These are phyloP conservation scores for Cystobasidium pallidum DNA, from an alignment of 1,284 basidiomycete species.

Conservation along the genomic window DNA sequence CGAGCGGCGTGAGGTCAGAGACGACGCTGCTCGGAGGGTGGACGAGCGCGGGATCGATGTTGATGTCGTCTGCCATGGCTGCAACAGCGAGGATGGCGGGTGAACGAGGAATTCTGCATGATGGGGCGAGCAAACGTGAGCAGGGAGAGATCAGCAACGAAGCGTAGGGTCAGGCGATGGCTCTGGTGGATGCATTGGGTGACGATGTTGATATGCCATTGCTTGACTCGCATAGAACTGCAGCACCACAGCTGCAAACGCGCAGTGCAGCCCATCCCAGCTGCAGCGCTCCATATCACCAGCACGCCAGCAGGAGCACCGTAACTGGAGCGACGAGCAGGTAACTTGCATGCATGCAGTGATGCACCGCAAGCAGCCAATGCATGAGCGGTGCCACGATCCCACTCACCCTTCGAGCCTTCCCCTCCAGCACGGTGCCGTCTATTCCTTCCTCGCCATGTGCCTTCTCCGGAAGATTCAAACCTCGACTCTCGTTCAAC, in stretches of 20 bases:
- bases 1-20: conserved; percentile 23
- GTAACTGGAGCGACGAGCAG: too few species aligned
- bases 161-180: neutral
- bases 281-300: too few species aligned
- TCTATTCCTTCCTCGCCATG: conserved; percentile 21
- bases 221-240: neutral
- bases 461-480: conserved; percentile 11
- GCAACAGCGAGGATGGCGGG: neutral
- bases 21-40: conserved; percentile 18
- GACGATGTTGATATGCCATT: neutral
- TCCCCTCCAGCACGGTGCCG: neutral
- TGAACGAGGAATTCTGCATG: neutral
- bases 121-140: neutral
- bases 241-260: too few species aligned
- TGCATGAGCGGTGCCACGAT: neutral
- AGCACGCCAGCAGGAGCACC: too few species aligned
- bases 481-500: neutral
- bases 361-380: neutral
- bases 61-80: conserved; percentile 20
- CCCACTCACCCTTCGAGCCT: conserved; percentile 15
- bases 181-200: neutral
- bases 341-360: neutral
- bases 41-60: conserved; percentile 9
- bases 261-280: too few species aligned
- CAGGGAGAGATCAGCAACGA: neutral